Percentiles rank a stretch among this genome's conserved stretches.
Conservation (phyloP, 2,329 filamentous ascomycete genomes). For the Plectosphaerella cucumerina region DNA sequence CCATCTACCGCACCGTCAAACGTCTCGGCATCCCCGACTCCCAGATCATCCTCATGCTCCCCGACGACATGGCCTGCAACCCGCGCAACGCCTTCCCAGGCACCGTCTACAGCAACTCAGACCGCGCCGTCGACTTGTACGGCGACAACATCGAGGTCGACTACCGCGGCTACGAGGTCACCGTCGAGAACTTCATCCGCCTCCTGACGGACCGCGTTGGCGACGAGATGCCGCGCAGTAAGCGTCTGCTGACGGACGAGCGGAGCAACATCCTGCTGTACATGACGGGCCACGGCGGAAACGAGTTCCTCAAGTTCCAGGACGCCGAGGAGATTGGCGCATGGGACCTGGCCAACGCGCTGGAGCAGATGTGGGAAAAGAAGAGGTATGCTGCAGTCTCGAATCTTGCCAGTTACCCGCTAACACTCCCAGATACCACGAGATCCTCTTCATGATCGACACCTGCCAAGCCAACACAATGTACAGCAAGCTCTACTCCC, state of each 20-base stretch:
- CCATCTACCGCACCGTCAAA: conserved; percentile 96
- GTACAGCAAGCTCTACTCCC: conserved; percentile 97
- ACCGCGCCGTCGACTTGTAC: conserved; percentile 91
- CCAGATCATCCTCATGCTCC: conserved; percentile 99
- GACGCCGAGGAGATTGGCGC: conserved; percentile 96
- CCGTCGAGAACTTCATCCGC: conserved; percentile 97
- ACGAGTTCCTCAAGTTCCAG: conserved; percentile 98
- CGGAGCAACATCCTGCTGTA: conserved; percentile 96
- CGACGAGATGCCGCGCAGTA: conserved; percentile 91
- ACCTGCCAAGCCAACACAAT: conserved; percentile 99
- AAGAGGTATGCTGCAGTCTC: conserved; percentile 60
- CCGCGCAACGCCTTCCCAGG: conserved; percentile 96
- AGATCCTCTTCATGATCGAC: conserved; percentile 99
- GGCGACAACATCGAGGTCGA: conserved; percentile 99
- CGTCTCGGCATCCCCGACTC: conserved; percentile 95
- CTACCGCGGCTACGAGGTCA: conserved; percentile 96
- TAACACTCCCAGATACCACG: conserved; percentile 66
- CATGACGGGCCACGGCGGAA: conserved; percentile 98
- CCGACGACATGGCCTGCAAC: conserved; percentile 99
- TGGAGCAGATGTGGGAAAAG: conserved; percentile 99
- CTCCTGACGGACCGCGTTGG: conserved; percentile 91
- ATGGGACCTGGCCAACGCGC: conserved; percentile 93
- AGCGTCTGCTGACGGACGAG: conserved; percentile 89
- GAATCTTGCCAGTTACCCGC: background rate
- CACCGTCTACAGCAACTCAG: conserved; percentile 97